These are phyloP conservation scores for Trematosphaeria pertusa DNA, from an alignment of 2,329 filamentous ascomycete genomes.

Conservation along the genomic window DNA sequence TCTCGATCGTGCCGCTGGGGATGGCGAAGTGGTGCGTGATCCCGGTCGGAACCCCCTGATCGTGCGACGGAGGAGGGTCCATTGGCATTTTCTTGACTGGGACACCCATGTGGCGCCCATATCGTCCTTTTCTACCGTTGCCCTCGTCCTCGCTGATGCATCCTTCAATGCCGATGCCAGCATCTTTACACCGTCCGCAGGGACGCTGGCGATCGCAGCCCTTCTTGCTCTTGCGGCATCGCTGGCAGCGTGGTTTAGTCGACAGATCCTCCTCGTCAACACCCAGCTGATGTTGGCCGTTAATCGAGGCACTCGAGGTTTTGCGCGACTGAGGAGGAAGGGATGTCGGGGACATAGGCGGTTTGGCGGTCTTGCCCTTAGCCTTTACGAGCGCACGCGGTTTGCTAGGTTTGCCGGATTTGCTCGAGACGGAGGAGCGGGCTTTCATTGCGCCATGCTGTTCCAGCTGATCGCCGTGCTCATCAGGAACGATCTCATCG, in stretches of 20 bases:
- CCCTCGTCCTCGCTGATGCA: constrained; percentile 98
- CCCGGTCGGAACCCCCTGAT: constrained; percentile 35
- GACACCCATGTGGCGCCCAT: constrained; percentile 74
- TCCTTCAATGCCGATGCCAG: constrained; percentile 88
- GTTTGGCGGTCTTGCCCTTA: constrained; percentile 57
- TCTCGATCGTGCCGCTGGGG: constrained; percentile 52
- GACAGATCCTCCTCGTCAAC: constrained; percentile 88
- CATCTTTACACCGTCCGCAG: constrained; percentile 94
- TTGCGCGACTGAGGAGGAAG: constrained; percentile 75
- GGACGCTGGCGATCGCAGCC: constrained; percentile 96
- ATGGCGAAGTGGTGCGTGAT: constrained; percentile 18
- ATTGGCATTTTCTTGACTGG: constrained; percentile 65
- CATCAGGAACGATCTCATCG: constrained; percentile 53
- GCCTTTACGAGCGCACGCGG: constrained; percentile 57
- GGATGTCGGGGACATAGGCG: constrained; percentile 64
- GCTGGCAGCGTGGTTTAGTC: constrained; percentile 94
- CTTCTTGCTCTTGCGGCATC: constrained; percentile 99
- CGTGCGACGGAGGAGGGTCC: constrained; percentile 43
- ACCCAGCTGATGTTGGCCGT: constrained; percentile 67
- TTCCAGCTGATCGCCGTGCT: constrained; percentile 47
- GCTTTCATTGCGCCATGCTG: constrained; percentile 50
- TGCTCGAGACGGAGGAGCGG: constrained; percentile 48
- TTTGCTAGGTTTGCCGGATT: constrained; percentile 49
- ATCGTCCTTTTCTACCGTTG: constrained; percentile 94
- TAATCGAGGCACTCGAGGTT: constrained; percentile 73